phyloP scores from a whole-genome alignment of 2,329 filamentous ascomycete species.

The Microdochium bolleyi region DNA sequence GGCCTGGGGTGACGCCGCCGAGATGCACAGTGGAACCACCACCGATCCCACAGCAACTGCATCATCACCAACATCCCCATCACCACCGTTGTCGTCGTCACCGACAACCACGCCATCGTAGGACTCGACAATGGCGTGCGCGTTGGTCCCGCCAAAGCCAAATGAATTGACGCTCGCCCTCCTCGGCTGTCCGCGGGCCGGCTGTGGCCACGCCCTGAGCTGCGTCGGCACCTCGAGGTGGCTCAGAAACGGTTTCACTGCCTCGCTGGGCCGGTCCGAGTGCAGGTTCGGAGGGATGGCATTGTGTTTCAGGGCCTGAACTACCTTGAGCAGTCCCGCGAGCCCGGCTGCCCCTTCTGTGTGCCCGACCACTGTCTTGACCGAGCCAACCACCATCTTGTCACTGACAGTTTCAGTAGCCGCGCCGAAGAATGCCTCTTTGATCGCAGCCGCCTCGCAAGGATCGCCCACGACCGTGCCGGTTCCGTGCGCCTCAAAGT shows the following conservation, averaged over 20 bases:
- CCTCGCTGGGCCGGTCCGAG: conserved; percentile 19
- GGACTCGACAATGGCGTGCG: conserved; percentile 12
- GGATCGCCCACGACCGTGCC: conserved; percentile 10
- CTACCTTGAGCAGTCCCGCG: conserved; percentile 16
- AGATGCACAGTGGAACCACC: background rate
- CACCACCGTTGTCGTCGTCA: conserved; percentile 1
- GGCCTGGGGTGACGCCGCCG: background rate
- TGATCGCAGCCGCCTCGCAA: conserved; percentile 12
- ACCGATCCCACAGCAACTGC: background rate
- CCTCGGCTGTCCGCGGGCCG: background rate
- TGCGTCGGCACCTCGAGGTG: conserved; percentile 7
- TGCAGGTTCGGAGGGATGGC: conserved; percentile 19
- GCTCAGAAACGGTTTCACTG: conserved; percentile 13
- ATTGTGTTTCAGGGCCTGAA: conserved; percentile 8
- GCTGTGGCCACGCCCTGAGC: conserved; percentile 9
- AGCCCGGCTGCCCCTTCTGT: conserved; percentile 17
- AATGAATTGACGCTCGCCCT: conserved; percentile 13
- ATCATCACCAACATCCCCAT: background rate
- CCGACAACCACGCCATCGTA: conserved; percentile 1
- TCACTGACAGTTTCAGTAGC: background rate
- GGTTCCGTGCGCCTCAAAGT: conserved; percentile 16
- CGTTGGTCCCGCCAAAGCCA: conserved; percentile 17
- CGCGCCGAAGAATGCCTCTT: conserved; percentile 3
- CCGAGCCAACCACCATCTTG: conserved; percentile 9
- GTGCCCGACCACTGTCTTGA: conserved; percentile 20